Conservation (phyloP, 1,284 basidiomycete species). For the Ceratobasidium sp. region DNA sequence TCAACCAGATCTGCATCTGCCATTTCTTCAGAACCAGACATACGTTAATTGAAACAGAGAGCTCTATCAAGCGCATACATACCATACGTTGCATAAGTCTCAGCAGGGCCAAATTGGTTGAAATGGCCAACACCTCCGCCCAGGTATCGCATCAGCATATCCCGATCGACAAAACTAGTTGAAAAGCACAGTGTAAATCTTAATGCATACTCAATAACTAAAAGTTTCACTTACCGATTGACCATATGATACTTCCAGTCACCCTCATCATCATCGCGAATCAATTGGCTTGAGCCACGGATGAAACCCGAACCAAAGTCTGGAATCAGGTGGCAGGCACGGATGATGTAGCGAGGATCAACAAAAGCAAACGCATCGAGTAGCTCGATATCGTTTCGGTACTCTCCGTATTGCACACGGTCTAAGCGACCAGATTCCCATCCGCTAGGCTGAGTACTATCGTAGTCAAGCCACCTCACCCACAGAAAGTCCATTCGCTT, state of each 20-base stretch:
- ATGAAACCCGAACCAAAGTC: constrained; percentile 22
- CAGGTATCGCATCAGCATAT: constrained; percentile 47
- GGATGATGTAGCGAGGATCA: constrained; percentile 3
- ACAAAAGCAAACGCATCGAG: constrained; percentile 37
- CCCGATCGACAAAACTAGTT: constrained; percentile 47
- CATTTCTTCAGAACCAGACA: too few species aligned
- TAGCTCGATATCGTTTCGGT: neutral
- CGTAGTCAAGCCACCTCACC: constrained; percentile 46
- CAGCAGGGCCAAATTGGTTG: constrained; percentile 40
- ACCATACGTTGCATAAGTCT: neutral
- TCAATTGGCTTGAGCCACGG: neutral
- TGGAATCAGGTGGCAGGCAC: constrained; percentile 25
- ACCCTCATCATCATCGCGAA: constrained; percentile 11
- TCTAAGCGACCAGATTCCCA: constrained; percentile 10
- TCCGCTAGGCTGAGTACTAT: neutral
- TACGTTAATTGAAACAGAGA: neutral
- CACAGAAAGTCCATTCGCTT: constrained; percentile 46
- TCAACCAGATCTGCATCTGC: too few species aligned
- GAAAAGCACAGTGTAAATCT: neutral
- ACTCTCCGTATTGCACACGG: neutral
- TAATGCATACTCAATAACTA: neutral
- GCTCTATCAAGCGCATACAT: neutral
- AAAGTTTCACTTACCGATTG: constrained; percentile 43
- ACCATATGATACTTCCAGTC: constrained; percentile 45
- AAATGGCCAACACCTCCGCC: constrained; percentile 47